Conservation (phyloP, 306 rosid species). For the Argentina anserina region DNA sequence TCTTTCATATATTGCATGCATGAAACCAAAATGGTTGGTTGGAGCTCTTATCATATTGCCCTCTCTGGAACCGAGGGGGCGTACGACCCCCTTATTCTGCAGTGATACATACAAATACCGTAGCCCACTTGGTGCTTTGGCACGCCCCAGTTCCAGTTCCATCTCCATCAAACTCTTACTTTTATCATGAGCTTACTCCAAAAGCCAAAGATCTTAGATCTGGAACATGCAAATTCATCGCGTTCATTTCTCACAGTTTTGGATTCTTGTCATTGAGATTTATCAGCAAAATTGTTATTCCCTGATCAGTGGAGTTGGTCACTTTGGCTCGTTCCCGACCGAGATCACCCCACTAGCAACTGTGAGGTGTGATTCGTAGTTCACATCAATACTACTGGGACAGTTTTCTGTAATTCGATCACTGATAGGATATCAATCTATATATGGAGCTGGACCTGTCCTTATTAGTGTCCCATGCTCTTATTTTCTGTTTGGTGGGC, state of each 20-base stretch:
- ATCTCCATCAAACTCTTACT: background rate
- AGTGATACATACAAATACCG: background rate
- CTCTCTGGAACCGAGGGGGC: background rate
- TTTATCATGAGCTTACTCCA: background rate
- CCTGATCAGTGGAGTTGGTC: background rate
- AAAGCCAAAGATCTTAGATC: background rate
- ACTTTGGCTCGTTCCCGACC: background rate
- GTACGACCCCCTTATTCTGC: background rate
- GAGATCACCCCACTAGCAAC: background rate
- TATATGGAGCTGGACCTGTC: background rate
- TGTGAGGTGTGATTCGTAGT: background rate
- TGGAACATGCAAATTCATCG: background rate
- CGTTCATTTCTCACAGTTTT: background rate
- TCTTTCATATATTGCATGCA: too few relatives aligned
- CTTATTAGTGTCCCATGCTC: background rate
- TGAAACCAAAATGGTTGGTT: background rate
- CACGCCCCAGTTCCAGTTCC: background rate
- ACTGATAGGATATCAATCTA: background rate
- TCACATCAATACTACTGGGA: background rate
- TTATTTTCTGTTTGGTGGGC: background rate
- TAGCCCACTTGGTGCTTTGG: background rate
- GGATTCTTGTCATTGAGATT: background rate
- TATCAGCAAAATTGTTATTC: slow-evolving; percentile 6
- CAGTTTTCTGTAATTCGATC: background rate
- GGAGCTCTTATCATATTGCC: background rate